These are phyloP conservation scores for Neofusicoccum umdonicola DNA, from an alignment of 2,329 filamentous ascomycete species.

Conservation along the genomic window DNA sequence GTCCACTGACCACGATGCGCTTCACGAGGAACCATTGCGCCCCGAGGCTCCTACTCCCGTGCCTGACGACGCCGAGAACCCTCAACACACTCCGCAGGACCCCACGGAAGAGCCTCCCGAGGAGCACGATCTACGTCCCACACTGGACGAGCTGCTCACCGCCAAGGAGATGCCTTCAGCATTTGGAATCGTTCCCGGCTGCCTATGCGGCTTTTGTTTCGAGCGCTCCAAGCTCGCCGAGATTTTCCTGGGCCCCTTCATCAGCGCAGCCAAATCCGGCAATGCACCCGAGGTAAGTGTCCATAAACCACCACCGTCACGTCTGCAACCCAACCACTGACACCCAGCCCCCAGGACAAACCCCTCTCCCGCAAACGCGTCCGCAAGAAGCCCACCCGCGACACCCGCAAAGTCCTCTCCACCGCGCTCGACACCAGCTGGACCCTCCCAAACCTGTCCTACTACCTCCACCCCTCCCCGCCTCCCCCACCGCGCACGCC, in stretches of 20 bases:
- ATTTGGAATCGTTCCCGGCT: neutral
- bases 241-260: neutral
- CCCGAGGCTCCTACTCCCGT: neutral
- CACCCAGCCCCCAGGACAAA: neutral
- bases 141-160: neutral
- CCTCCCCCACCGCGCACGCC: neutral
- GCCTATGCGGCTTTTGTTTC: neutral
- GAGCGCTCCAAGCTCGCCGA: neutral
- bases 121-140: neutral
- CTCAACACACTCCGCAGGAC: neutral
- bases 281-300: neutral
- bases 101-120: no score
- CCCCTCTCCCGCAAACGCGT: neutral
- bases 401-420: neutral
- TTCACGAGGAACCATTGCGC: neutral
- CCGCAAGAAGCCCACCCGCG: neutral
- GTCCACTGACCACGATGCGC: neutral
- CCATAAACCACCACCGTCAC: no score
- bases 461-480: neutral
- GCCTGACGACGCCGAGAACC: neutral
- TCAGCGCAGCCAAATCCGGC: no score
- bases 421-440: neutral
- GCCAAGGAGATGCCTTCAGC: neutral
- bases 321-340: neutral
- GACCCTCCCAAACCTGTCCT: neutral